Evolutionary conservation across 139 green algal species (phyloP), one percentile per base, ranked within the genome.

Genomic region (Volvox africanus): DNA sequence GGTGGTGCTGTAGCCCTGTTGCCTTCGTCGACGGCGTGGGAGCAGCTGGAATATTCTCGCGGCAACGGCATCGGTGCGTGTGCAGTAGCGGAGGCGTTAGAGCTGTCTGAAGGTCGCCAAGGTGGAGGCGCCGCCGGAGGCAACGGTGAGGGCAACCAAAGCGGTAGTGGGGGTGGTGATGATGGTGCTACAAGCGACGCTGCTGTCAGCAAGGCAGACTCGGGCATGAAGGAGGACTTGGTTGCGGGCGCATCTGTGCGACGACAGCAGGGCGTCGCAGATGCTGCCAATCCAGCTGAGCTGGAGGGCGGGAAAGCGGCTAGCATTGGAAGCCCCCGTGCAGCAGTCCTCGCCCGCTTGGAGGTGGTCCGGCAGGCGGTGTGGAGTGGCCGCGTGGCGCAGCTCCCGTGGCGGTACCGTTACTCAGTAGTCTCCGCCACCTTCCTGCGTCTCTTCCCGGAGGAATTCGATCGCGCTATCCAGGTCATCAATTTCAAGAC

Each of bases 391-490:
- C 77, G 78, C 0, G 82, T 94, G 82, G 33, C n/a, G 37, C 28
- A n/a, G 36, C 80, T 94, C 62, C 87, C 88, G 77, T 18, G 20
- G 68, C 33, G 61, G 36, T 50, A 65, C 30, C 22, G 30, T 14
- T 91, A 91, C 87, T 61, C 24, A 24, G 22, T 91, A 1, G 87
- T 95, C 19, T 79, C 88, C 5, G 69, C 88, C 84, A 94, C 86
- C 61, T 95, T 95, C 79, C 24, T n/a, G 28, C 44, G 61, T 21
- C 87, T 97, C 13, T 97, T 96, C 92, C 93, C 93, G 0, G 80
- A 94, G 9, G 94, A 96, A 33, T 97, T 97, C 93, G 95, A 96
- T 55, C 85, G 93, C 9, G 91, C 91, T 20, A 85, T 95, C 20
- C 92, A 88, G 13, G 92, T 94, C 9, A 89, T 94, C 73, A 93